phyloP scores from a whole-genome alignment of 345 rosid genomes.

The Brassica carinata region DNA sequence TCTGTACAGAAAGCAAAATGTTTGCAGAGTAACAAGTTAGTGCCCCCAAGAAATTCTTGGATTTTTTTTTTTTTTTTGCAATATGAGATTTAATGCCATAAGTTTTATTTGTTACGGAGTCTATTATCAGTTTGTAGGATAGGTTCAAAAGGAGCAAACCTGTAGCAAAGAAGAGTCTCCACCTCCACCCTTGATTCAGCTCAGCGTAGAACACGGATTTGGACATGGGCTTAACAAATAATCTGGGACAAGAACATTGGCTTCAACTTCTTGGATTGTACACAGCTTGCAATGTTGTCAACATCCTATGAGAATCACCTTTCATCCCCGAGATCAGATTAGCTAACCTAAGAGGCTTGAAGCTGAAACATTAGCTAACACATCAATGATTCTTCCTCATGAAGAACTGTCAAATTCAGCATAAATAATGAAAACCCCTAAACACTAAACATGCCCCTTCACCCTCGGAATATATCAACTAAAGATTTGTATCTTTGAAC shows the following conservation, averaged over 20 bases:
- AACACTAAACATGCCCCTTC: too few relatives aligned
- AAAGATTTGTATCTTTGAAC: too few relatives aligned
- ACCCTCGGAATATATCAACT: too few relatives aligned
- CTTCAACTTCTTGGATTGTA: not conserved
- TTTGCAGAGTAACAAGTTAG: not conserved
- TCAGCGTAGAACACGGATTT: conserved; percentile 73
- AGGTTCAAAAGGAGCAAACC: conserved; percentile 47
- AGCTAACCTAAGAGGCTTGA: conserved; percentile 54
- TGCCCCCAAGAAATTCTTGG: too few relatives aligned
- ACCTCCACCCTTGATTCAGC: conserved; percentile 82
- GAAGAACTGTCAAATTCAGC: not conserved
- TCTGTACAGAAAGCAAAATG: not conserved
- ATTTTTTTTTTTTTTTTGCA: too few relatives aligned
- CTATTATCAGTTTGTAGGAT: not conserved
- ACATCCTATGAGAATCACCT: conserved; percentile 32
- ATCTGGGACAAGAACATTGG: not conserved
- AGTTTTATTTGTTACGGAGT: not conserved
- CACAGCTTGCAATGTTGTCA: not conserved
- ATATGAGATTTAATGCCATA: too few relatives aligned
- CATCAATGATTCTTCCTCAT: not conserved
- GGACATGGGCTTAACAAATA: conserved; percentile 50
- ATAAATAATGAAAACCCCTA: not conserved
- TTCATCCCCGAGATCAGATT: conserved; percentile 72
- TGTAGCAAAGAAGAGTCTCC: conserved; percentile 66
- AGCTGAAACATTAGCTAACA: not conserved